These are phyloP conservation scores for Oxytropis ochrocephala DNA, from an alignment of 306 rosid genomes.

Conservation along the genomic window DNA sequence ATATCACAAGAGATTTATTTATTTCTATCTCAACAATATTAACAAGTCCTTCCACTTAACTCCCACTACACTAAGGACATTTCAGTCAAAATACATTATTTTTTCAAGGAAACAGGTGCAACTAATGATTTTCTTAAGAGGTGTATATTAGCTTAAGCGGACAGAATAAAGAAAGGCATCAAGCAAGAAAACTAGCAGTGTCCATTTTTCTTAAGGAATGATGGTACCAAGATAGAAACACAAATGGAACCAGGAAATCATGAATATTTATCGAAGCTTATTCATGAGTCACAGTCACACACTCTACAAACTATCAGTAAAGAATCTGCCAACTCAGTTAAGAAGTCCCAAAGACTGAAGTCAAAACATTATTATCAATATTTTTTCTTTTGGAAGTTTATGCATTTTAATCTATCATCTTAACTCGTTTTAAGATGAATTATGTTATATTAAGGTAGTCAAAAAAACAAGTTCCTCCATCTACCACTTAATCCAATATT, in stretches of 20 bases:
- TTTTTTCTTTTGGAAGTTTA: background rate
- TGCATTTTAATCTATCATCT: slow-evolving; percentile 11
- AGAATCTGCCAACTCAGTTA: background rate
- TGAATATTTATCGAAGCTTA: background rate
- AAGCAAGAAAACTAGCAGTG: slow-evolving; percentile 1
- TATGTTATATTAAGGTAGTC: background rate
- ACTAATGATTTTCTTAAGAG: too few relatives aligned
- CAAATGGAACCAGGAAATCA: background rate
- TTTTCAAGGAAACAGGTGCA: too few relatives aligned
- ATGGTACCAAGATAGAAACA: background rate
- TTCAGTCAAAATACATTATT: too few relatives aligned
- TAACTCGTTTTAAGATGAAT: background rate
- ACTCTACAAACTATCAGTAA: background rate
- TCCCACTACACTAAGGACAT: too few relatives aligned
- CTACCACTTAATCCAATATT: background rate
- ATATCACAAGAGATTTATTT: too few relatives aligned
- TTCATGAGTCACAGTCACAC: background rate
- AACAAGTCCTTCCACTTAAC: too few relatives aligned
- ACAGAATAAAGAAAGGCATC: background rate
- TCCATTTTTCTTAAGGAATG: background rate
- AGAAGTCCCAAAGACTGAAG: background rate
- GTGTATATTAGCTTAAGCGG: too few relatives aligned
- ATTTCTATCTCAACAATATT: too few relatives aligned
- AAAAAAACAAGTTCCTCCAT: background rate
- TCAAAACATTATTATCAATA: background rate